phyloP scores from a whole-genome alignment of 768 basidiomycete genomes.

The Suillus brevipes region DNA sequence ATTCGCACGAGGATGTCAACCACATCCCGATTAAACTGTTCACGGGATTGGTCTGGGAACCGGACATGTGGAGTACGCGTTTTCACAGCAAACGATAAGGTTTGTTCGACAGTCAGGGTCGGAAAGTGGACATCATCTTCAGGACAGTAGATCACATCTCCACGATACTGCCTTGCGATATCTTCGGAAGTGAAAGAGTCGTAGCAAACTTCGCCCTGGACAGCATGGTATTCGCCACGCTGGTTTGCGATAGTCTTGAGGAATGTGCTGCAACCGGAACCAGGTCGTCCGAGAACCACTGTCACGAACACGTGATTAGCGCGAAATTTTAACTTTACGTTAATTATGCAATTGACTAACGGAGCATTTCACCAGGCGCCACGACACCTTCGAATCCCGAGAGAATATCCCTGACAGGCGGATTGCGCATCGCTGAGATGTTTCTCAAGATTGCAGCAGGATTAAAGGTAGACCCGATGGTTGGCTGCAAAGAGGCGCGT shows the following conservation, averaged over 20 bases:
- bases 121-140: constrained; percentile 81
- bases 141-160: constrained; percentile 65
- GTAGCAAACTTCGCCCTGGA: constrained; percentile 65
- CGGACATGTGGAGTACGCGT: constrained; percentile 49
- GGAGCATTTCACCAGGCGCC: constrained; percentile 65
- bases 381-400: constrained; percentile 55
- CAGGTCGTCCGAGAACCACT: constrained; percentile 78
- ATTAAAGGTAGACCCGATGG: constrained; percentile 62
- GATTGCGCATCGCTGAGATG: constrained; percentile 53
- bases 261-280: constrained; percentile 85
- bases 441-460: constrained; percentile 44
- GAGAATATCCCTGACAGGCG: constrained; percentile 59
- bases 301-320: not conserved
- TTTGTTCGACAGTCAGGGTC: constrained; percentile 79
- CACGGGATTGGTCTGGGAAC: not conserved
- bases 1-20: constrained; percentile 59
- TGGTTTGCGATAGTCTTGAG: constrained; percentile 82
- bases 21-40: not conserved
- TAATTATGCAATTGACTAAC: constrained; percentile 41
- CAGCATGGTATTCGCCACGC: constrained; percentile 58
- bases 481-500: constrained; percentile 53
- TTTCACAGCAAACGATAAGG: constrained; percentile 68
- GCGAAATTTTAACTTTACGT: not conserved
- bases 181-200: constrained; percentile 75
- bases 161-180: constrained; percentile 75